Evolutionary conservation across 2,329 filamentous ascomycete genomes (phyloP), one percentile per base, ranked within the genome.

Genomic region (Pseudovirgaria hyperparasitica): DNA sequence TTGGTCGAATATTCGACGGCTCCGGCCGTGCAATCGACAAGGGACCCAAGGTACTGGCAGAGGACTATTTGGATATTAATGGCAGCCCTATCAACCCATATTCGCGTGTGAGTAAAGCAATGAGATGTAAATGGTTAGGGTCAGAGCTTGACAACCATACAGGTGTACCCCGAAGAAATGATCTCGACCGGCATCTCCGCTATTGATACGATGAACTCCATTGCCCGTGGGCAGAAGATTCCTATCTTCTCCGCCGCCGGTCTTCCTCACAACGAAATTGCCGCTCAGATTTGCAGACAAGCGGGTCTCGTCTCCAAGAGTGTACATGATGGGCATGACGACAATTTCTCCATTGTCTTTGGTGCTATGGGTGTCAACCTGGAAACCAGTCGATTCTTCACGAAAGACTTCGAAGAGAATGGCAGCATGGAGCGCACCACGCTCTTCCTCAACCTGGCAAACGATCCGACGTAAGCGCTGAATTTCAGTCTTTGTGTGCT

Each of bases 321-420:
- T 19, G 76, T 90, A 15, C 90, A 98, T 52, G 92, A 98, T 50
- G 86, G 76, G 30, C 90, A 98, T 60, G 85, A 94, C 50, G 90
- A 98, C 52, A 98, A 98, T 67, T 98, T 98, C 71, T 94, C 86
- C 34, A 98, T 98, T 48, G 90, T 98, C 31, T 98, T 98, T 54
- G 92, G 84, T 52, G 90, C 90, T 51, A 98, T 98, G 90, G 90
- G 90, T 85, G 90, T 98, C 45, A 98, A 98, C 67, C 76, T 98
- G 77, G 90, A 98, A 57, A 98, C 90, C 17, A 82, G 81, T 46
- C 81, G 90, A 46, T 98, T 98, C 73, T 98, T 98, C 67, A 96
- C 87, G 19, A 74, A 84, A 41, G 90, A 98, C 50, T 98, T 98
- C 51, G 90, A 98, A 60, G 85, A 98, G 71, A 98, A 98, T 60